Conservation (phyloP, 768 basidiomycete genomes). For the Vararia minispora region DNA sequence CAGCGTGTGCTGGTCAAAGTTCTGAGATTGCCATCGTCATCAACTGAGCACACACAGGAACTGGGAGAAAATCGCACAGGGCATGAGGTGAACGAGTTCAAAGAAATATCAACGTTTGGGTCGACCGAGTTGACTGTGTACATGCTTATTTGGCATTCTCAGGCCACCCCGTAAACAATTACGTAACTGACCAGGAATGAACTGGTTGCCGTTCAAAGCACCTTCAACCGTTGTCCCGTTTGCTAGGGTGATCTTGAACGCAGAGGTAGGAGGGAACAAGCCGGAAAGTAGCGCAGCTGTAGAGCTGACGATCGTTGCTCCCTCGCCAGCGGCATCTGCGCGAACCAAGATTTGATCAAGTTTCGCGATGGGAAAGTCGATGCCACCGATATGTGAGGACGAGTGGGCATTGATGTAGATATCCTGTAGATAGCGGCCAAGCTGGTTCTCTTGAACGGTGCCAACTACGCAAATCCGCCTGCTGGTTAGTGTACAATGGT, state of each 20-base stretch:
- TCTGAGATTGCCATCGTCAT: conserved; percentile 6
- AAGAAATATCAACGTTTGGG: conserved; percentile 16
- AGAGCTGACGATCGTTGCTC: conserved; percentile 8
- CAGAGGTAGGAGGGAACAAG: conserved; percentile 7
- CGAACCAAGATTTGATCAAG: conserved; percentile 11
- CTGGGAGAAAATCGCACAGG: conserved; percentile 8
- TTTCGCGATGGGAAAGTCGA: conserved; percentile 2
- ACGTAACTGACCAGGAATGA: conserved; percentile 10
- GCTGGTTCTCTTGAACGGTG: conserved; percentile 10
- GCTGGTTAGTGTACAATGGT: too few relatives aligned
- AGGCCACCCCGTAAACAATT: neutral
- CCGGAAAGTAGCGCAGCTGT: conserved; percentile 11
- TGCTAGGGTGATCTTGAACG: conserved; percentile 13
- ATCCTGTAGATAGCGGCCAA: conserved; percentile 5
- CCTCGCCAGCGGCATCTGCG: conserved; percentile 13
- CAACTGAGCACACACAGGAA: neutral
- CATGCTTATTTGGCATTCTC: conserved; percentile 6
- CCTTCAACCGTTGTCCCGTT: conserved; percentile 10
- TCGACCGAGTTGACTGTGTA: conserved; percentile 17
- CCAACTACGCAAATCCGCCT: too few relatives aligned
- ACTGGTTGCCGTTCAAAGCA: conserved; percentile 14
- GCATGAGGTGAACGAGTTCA: conserved; percentile 17
- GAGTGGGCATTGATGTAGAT: neutral
- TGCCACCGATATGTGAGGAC: neutral
- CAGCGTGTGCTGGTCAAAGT: conserved; percentile 15